These are phyloP conservation scores for Talaromyces marneffei DNA, from an alignment of 2,329 filamentous ascomycete genomes.

Conservation along the genomic window DNA sequence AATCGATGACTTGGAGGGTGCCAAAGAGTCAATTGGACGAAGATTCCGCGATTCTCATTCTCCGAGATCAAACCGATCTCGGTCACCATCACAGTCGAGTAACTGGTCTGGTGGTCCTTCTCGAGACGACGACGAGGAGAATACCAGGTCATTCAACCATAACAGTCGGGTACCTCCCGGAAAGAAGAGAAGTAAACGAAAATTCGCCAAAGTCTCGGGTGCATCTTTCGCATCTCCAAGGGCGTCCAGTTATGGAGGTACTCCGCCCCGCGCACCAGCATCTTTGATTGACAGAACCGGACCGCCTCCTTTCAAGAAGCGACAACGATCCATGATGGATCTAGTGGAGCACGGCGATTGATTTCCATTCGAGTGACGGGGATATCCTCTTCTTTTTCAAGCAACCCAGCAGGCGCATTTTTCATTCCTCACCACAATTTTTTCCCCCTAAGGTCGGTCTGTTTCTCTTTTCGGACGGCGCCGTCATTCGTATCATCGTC, in stretches of 20 bases:
- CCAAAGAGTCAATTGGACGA: not conserved
- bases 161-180: not conserved
- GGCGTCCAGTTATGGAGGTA: not conserved
- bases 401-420: not conserved
- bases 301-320: not conserved
- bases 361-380: not conserved
- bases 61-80: not conserved
- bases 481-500: not conserved
- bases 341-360: not conserved
- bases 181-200: constrained; percentile 12
- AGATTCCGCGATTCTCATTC: not conserved
- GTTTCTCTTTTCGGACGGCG: not conserved
- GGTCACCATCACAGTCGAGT: not conserved
- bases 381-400: not conserved
- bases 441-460: not conserved
- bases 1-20: not conserved
- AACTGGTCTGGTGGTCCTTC: not conserved
- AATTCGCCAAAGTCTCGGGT: not conserved
- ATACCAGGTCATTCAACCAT: not conserved
- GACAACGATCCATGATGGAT: constrained; percentile 5
- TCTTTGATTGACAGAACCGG: constrained; percentile 1
- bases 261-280: not conserved
- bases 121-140: not conserved
- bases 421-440: not conserved
- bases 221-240: not conserved